A percentile compares a stretch with the other conserved stretches of the same genome.
Conservation (phyloP, 2,329 filamentous ascomycete species). For the Talaromyces funiculosus region DNA sequence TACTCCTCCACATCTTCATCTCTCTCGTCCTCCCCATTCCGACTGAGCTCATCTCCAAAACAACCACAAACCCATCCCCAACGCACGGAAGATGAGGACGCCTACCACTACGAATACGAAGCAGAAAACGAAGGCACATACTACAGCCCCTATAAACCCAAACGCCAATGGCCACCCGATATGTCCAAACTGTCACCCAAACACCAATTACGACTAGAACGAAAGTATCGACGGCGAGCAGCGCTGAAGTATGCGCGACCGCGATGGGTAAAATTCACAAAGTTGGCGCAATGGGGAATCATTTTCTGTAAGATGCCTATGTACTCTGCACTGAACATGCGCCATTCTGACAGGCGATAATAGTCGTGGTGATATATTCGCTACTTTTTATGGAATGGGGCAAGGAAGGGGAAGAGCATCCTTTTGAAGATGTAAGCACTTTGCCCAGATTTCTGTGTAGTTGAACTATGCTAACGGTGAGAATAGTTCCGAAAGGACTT, state of each 20-base stretch:
- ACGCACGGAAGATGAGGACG: not conserved
- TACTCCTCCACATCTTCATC: conserved; percentile 1
- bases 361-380: conserved; percentile 40
- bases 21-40: conserved; percentile 11
- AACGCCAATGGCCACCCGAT: conserved; percentile 61
- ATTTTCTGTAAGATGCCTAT: conserved; percentile 46
- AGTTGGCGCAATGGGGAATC: conserved; percentile 52
- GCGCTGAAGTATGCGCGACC: conserved; percentile 58
- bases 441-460: not conserved
- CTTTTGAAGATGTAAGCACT: conserved; percentile 36
- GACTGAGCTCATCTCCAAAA: not conserved
- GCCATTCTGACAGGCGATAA: conserved; percentile 13
- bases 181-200: conserved; percentile 57
- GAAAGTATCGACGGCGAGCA: conserved; percentile 57
- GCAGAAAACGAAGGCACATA: conserved; percentile 26
- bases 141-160: conserved; percentile 55
- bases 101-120: not conserved
- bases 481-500: conserved; percentile 30
- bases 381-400: conserved; percentile 44
- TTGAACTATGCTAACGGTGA: not conserved
- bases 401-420: conserved; percentile 29
- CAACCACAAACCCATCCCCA: not conserved
- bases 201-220: conserved; percentile 63
- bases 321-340: too few species aligned
- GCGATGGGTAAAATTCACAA: conserved; percentile 53